Base-by-base conservation (phyloP, 345 rosid genomes). In the Eucalyptus victrix region DNA sequence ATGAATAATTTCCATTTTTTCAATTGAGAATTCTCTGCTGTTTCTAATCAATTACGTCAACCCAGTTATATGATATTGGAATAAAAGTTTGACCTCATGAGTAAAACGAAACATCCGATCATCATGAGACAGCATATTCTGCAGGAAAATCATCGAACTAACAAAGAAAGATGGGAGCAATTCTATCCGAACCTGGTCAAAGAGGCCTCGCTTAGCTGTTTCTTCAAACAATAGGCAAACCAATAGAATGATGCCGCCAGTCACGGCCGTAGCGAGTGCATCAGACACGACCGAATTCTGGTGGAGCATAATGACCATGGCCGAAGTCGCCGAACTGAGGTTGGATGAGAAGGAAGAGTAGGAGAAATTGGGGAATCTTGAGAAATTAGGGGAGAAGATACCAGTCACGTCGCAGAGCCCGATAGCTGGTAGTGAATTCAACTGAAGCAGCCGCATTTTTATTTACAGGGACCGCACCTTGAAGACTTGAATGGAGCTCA, bases 161-260 rank as follows among this genome's bases (percentile, higher is more conserved):
- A 65, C 89, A 90, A 40, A 83, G 80, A 18, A 51, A 88, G 81
- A 1, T 34, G 45, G 45, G 26, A 72, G 44, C 40, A 83, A 32
- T 86, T 44, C 50, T 49, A 53, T 93, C 96, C 96, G 92, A 56
- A 96, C 97, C 97, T 92, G 96, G 89, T 96, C 96, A 86, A 94
- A 90, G 91, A 97, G 24, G 80, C 92, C 87, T 30, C 96, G 96
- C 85, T 94, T 95, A 30, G 96, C 96, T 72, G 95, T 95, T 90
- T 94, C 96, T 90, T 93, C 93, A 95, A 95, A 95, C 69, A 94
- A 54, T 30, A 93, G 93, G n/a, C 94, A 96, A 45, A 92, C 34
- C 2, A 94, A 91, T 87, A 94, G 90, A 28, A 97, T 96, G 51
- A 97, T 80, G 34, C 58, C 17, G 40, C 91, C 81, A 67, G 93